phyloP scores from a whole-genome alignment of 2,329 filamentous ascomycete species.

The Neoascochyta sp. region DNA sequence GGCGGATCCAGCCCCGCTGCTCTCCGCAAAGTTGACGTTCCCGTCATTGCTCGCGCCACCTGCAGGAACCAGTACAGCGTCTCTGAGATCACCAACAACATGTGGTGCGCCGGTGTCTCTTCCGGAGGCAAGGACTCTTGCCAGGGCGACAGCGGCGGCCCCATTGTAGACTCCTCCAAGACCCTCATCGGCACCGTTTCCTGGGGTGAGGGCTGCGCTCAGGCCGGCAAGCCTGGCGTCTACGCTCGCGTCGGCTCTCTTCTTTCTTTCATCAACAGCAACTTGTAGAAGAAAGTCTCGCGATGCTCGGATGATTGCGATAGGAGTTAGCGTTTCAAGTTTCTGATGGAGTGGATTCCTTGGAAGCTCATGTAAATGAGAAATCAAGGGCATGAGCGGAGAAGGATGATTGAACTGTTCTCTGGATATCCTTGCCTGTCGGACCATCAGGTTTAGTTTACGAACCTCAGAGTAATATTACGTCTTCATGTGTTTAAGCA shows the following conservation, averaged over 20 bases:
- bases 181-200: conserved; percentile 19
- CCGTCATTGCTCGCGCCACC: conserved; percentile 22
- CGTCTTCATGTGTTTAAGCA: no score
- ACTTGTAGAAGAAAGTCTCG: no score
- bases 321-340: no score
- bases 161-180: conserved; percentile 15
- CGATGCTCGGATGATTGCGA: no score
- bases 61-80: conserved; percentile 20
- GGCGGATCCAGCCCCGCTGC: conserved; percentile 9
- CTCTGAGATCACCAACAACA: conserved; percentile 20
- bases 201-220: conserved; percentile 26
- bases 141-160: conserved; percentile 32
- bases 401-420: no score
- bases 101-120: conserved; percentile 26
- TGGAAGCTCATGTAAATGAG: no score
- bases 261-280: conserved; percentile 16
- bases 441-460: no score
- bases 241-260: conserved; percentile 19
- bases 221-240: conserved; percentile 21
- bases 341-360: no score
- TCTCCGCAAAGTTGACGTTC: conserved; percentile 29
- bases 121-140: conserved; percentile 31
- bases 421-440: no score
- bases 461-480: no score
- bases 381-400: no score